Conservation (phyloP, 2,329 filamentous ascomycete species). For the Emmonsiellopsis sp. region DNA sequence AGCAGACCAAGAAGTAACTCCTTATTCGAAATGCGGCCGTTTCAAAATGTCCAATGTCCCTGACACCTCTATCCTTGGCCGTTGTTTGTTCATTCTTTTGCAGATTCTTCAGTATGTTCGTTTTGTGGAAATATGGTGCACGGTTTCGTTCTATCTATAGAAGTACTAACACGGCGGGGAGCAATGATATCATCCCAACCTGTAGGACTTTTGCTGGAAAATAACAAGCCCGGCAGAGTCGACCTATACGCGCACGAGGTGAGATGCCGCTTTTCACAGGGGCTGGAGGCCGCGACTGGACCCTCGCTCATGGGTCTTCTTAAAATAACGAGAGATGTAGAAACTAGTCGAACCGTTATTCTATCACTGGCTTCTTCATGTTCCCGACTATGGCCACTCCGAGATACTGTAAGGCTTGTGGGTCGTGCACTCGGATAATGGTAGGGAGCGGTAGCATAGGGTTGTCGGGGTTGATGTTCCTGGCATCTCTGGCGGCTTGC, state of each 20-base stretch:
- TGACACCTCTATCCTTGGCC: not conserved
- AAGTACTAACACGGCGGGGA: no score
- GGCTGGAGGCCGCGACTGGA: no score
- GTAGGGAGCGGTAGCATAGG: constrained; percentile 82
- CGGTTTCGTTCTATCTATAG: not conserved
- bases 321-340: not conserved
- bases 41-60: not conserved
- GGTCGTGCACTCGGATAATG: constrained; percentile 72
- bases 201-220: no score
- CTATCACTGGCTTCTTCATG: constrained; percentile 54
- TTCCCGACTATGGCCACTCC: constrained; percentile 56
- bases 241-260: no score
- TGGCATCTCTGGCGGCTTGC: constrained; percentile 86
- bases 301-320: no score
- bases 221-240: no score
- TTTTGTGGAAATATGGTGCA: not conserved
- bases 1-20: not conserved
- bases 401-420: constrained; percentile 48
- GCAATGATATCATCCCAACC: no score
- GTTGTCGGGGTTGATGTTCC: constrained; percentile 76
- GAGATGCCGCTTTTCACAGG: no score
- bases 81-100: not conserved
- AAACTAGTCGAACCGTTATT: constrained; percentile 32
- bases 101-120: not conserved
- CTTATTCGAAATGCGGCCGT: not conserved